Conservation (phyloP, 169 alveolate species). For the Cryptosporidium meleagridis region DNA sequence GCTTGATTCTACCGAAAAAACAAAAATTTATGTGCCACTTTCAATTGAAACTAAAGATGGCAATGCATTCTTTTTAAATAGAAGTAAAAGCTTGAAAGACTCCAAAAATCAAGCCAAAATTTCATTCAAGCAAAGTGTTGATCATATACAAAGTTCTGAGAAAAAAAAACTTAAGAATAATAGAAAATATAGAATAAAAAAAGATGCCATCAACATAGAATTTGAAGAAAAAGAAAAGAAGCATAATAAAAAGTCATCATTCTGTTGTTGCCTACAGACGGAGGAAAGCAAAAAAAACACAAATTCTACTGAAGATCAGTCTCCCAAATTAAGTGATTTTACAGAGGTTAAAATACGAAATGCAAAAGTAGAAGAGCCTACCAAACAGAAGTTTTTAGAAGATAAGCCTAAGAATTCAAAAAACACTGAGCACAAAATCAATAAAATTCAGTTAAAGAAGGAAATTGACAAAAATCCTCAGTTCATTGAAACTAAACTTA, state of each 20-base stretch:
- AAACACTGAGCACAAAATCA: neutral
- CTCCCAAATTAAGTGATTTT: neutral
- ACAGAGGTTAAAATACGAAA: neutral
- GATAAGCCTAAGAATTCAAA: neutral
- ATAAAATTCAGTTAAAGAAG: neutral
- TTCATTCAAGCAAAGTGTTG: neutral
- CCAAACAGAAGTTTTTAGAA: neutral
- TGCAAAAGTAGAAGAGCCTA: neutral
- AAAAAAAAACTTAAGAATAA: neutral
- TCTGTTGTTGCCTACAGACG: neutral
- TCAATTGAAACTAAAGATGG: neutral
- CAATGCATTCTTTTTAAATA: neutral
- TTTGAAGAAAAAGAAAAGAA: neutral
- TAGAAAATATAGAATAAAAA: neutral
- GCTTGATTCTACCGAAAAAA: neutral
- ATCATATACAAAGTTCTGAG: neutral
- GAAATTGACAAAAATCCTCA: neutral
- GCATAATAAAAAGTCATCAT: neutral
- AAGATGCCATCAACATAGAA: neutral
- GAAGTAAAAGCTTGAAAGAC: neutral
- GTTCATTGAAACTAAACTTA: neutral
- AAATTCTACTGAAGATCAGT: neutral
- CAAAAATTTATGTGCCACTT: neutral
- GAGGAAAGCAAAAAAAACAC: neutral
- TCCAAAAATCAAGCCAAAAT: neutral